Base-by-base conservation (phyloP, 148 eudicot species). In the Persicaria tinctoria region DNA sequence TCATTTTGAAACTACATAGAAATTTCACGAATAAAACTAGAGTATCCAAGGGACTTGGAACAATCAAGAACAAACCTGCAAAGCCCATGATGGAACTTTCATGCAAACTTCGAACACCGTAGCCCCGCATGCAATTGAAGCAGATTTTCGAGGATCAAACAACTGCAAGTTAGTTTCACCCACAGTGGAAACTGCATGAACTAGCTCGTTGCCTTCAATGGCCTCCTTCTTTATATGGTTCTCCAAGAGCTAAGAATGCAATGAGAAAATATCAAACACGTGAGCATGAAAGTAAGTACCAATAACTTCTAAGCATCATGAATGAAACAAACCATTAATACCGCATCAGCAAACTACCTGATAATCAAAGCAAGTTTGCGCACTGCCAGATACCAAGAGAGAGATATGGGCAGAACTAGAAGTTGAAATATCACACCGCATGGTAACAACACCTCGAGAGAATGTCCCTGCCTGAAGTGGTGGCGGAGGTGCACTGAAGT, bases 281-380 rank as follows among this genome's bases (percentile, higher is more conserved):
- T 62, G 51, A 13, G 75, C 12, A 20, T 44, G n/a, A 32, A 59
- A 12, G 17, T 10, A 46, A 12, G 17, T 10, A 46, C 12, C 23
- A 46, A 2, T 51, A 7, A 63, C 44, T 32, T 63, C 46, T 63
- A 0, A 27, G 46, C 68, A 32, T 27, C 9, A 32, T 32, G 32
- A 63, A 11, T 63, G 68, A 11, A 9, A 63, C 7, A 63, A 11
- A 63, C 5, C 45, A 13, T 10, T 63, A 63, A 27, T 12, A 32
- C 16, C 3, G 13, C 14, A 63, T 11, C 27, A 27, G 45, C 1
- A 4, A n/a, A 73, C 78, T 77, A 92, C 98, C 96, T 86, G 98
- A 80, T 94, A 95, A 80, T 92, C 97, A 86, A 92, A 95, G 79
- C 98, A 95, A n/a, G 97, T 92, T 76, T 95, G 92, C 44, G 97